Evolutionary conservation across 164 flowering plant genomes (phyloP), one percentile per base, ranked within the genome.

Genomic region (Litsea cubeba): DNA sequence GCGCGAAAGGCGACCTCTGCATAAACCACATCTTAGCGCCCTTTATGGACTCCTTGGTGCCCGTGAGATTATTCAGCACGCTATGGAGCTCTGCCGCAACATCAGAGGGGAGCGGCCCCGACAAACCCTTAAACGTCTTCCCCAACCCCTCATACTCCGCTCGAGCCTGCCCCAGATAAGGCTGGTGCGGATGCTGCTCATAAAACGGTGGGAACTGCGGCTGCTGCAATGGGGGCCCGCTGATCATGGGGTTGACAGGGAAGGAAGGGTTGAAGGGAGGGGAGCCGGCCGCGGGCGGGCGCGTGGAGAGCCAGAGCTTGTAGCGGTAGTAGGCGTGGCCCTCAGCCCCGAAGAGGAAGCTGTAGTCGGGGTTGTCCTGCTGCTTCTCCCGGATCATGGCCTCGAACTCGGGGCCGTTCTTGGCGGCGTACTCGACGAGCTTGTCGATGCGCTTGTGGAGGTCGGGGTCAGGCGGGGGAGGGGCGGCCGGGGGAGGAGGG

Each of bases 331-430:
- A 95, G 70, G 75, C 80, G 82, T 91, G 90, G 50, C 99, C 99
- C 67, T 95, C 99, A 11, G 91, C 97, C 49, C 99, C 99, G 84
- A 95, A 93, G 57, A 93, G 89, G 75, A 95, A 95, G 75, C 87
- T 76, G 66, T 95, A 95, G 35, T 82, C 97, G 70, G 99, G 99
- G 82, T 93, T 93, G 49, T 90, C 97, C 72, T 85, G 87, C 82
- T 95, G 94, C 75, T 91, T 93, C 77, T 92, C 97, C 62, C 99
- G 91, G 50, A 95, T 89, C 97, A 93, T 91, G 62, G 90, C 91
- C 82, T 95, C 99, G 79, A 95, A 95, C 76, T 93, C 97, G 32
- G 97, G 99, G 50, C 99, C 99, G 77, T 92, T 90, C 87, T 91
- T 93, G 25, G 87, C 86, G 68, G 91, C 76, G 84, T 95, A 95